Conservation (phyloP, 441 rosid species). For the Bocquillonia castaneifolia region DNA sequence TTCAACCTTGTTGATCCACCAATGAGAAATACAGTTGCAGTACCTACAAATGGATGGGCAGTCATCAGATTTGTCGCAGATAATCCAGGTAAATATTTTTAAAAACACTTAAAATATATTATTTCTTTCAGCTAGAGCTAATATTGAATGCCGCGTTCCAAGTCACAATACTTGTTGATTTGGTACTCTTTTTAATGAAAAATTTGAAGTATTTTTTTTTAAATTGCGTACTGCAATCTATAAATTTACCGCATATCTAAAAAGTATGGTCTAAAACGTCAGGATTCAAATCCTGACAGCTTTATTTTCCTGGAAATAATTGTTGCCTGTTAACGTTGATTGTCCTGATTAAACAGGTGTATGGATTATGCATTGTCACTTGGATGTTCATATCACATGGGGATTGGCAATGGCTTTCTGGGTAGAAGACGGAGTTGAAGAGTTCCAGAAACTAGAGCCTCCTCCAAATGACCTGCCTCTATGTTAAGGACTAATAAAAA, state of each 20-base stretch:
- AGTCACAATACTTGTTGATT: too few relatives aligned
- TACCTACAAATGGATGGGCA: constrained; percentile 78
- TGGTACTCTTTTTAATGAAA: too few relatives aligned
- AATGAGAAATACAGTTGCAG: constrained; percentile 72
- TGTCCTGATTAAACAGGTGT: constrained; percentile 43
- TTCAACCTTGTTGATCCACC: constrained; percentile 92
- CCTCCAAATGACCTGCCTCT: constrained; percentile 71
- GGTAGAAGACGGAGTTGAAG: constrained; percentile 76
- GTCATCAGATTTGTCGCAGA: constrained; percentile 88
- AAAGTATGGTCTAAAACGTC: too few relatives aligned
- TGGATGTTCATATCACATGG: constrained; percentile 89
- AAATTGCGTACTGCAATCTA: too few relatives aligned
- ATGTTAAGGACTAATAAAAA: constrained; percentile 33
- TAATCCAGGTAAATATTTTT: constrained; percentile 66
- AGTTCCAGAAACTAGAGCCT: constrained; percentile 45
- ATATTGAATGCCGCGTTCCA: too few relatives aligned
- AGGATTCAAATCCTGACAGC: too few relatives aligned
- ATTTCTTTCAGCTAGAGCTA: not conserved
- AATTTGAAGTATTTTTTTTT: too few relatives aligned
- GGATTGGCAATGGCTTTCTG: constrained; percentile 82
- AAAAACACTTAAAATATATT: too few relatives aligned
- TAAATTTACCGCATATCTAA: too few relatives aligned
- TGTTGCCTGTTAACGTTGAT: too few relatives aligned
- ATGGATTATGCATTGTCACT: constrained; percentile 95
- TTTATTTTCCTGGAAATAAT: too few relatives aligned